These are phyloP conservation scores for Urtica urens DNA, from an alignment of 306 rosid species.

Conservation along the genomic window DNA sequence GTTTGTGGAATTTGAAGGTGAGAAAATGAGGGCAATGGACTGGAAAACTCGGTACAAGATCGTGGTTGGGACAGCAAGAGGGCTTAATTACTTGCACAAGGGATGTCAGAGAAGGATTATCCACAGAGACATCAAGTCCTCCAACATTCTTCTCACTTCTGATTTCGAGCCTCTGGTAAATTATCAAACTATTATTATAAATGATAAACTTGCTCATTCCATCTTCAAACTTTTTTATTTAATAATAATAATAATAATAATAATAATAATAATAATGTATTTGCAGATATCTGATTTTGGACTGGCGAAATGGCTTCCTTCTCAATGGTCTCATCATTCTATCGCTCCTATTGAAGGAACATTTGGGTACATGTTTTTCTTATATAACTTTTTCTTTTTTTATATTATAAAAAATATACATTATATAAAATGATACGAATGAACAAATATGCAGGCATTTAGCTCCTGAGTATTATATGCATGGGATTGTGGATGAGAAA, in stretches of 20 bases:
- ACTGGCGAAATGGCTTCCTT: slow-evolving; percentile 97
- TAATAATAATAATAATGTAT: too few species aligned
- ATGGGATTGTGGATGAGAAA: slow-evolving; percentile 97
- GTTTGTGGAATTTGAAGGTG: slow-evolving; percentile 38
- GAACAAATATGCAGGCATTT: slow-evolving; percentile 47
- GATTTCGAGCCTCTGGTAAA: slow-evolving; percentile 77
- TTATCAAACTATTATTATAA: not conserved
- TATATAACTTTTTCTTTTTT: not conserved
- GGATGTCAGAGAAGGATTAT: slow-evolving; percentile 92
- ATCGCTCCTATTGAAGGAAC: slow-evolving; percentile 97
- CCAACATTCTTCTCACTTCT: slow-evolving; percentile 52
- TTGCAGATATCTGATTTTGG: slow-evolving; percentile 98
- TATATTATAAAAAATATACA: not conserved
- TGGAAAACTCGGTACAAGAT: slow-evolving; percentile 84
- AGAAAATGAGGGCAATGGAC: slow-evolving; percentile 48
- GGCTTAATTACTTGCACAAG: slow-evolving; percentile 77
- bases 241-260: too few species aligned
- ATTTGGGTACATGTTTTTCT: slow-evolving; percentile 61
- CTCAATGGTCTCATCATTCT: slow-evolving; percentile 94
- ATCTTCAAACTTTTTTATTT: not conserved
- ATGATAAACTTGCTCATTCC: not conserved
- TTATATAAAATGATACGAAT: slow-evolving; percentile 4
- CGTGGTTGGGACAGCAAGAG: slow-evolving; percentile 69
- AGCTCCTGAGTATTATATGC: slow-evolving; percentile 92
- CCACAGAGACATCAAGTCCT: slow-evolving; percentile 77